These are phyloP conservation scores for Talaromyces borbonicus DNA, from an alignment of 495 filamentous ascomycete species.

Conservation along the genomic window DNA sequence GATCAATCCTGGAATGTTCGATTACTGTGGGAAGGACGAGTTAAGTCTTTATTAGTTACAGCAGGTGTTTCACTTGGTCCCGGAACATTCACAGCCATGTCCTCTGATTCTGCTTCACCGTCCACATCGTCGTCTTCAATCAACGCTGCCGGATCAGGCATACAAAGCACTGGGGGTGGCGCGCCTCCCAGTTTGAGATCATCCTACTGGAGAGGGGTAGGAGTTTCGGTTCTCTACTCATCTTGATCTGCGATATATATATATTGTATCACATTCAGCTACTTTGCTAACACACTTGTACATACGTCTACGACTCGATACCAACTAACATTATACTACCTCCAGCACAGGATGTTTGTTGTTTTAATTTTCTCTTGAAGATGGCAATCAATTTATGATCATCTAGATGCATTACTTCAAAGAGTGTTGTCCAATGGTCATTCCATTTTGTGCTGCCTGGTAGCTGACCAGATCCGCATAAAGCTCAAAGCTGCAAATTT, in stretches of 20 bases:
- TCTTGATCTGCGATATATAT: slow-evolving; percentile 44
- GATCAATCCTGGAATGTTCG: slow-evolving; percentile 79
- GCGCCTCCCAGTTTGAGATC: slow-evolving; percentile 43
- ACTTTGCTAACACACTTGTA: slow-evolving; percentile 17
- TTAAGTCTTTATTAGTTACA: slow-evolving; percentile 89
- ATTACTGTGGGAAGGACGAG: slow-evolving; percentile 84
- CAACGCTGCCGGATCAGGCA: slow-evolving; percentile 2
- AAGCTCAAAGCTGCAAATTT: too few relatives aligned
- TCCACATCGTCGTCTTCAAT: slow-evolving; percentile 10
- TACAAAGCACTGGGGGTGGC: slow-evolving; percentile 52
- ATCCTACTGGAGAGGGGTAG: slow-evolving; percentile 51
- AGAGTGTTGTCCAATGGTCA: background rate
- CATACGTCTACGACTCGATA: slow-evolving; percentile 12
- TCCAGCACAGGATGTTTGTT: slow-evolving; percentile 14
- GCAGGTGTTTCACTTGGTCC: slow-evolving; percentile 65
- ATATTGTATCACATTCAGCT: too few relatives aligned
- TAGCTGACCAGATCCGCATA: background rate
- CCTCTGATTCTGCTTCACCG: slow-evolving; percentile 16
- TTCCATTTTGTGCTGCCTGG: too few relatives aligned
- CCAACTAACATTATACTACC: background rate
- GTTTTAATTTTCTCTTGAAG: background rate
- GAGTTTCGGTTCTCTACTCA: slow-evolving; percentile 85
- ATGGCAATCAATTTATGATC: background rate
- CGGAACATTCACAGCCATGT: slow-evolving; percentile 31
- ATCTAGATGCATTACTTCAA: slow-evolving; percentile 1